Conservation (phyloP, 2,329 filamentous ascomycete genomes). For the Diaporthe aspalathi region DNA sequence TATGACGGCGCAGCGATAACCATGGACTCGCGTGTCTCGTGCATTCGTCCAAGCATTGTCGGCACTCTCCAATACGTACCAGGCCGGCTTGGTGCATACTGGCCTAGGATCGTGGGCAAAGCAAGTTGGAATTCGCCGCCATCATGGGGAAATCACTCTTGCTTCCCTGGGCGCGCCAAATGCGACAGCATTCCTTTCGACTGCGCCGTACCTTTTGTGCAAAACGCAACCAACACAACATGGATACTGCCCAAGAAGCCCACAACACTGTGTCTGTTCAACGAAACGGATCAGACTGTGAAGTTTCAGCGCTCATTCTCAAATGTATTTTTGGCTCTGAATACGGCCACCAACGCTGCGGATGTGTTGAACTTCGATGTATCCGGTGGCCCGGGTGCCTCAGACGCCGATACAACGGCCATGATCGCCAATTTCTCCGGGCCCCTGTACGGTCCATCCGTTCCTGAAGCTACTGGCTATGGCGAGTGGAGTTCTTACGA, state of each 20-base stretch:
- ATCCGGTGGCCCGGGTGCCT: not conserved
- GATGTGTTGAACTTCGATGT: not conserved
- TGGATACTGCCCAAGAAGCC: conserved; percentile 5
- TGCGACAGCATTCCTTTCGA: conserved; percentile 2
- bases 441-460: not conserved
- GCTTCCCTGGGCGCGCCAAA: not conserved
- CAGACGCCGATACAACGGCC: not conserved
- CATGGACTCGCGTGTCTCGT: not conserved
- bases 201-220: not conserved
- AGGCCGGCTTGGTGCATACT: not conserved
- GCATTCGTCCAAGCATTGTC: not conserved
- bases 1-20: not conserved
- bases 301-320: not conserved
- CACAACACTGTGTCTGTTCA: not conserved
- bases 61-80: not conserved
- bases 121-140: not conserved
- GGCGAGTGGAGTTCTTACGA: not conserved
- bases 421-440: not conserved
- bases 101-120: not conserved
- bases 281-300: not conserved
- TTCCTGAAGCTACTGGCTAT: not conserved
- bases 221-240: not conserved
- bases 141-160: not conserved
- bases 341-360: not conserved
- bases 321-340: not conserved